Conservation (phyloP, 169 alveolate genomes). For the Eimeria acervulina region DNA sequence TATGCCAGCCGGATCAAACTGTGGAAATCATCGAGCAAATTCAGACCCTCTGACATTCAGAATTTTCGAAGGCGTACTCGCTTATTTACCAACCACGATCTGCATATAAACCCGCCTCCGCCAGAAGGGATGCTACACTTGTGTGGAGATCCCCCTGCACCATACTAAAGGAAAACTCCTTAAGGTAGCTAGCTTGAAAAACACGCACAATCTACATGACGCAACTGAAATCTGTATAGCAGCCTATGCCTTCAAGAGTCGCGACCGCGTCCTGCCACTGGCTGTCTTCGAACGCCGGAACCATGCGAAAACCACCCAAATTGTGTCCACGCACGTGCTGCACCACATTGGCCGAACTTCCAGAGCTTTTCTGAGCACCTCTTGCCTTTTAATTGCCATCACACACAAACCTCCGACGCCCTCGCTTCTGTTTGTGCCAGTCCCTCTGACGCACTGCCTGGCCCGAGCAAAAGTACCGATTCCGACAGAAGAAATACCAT, state of each 20-base stretch:
- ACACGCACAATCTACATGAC: not conserved
- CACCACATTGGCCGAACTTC: not conserved
- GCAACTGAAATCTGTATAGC: not conserved
- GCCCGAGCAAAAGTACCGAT: not conserved
- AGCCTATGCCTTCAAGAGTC: not conserved
- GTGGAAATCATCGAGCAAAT: not conserved
- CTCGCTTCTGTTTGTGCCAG: not conserved
- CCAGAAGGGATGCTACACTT: too few species aligned
- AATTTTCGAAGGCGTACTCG: too few species aligned
- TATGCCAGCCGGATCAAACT: not conserved
- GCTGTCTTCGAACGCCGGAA: not conserved
- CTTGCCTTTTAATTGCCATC: too few species aligned
- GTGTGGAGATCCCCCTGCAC: too few species aligned
- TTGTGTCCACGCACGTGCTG: not conserved
- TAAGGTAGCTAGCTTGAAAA: not conserved
- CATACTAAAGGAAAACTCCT: too few species aligned
- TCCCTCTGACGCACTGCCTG: not conserved
- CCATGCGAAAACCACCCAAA: not conserved
- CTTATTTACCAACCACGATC: too few species aligned
- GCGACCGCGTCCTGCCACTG: not conserved
- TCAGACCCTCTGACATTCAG: too few species aligned
- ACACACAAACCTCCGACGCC: not conserved
- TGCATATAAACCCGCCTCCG: too few species aligned
- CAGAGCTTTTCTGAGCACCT: too few species aligned
- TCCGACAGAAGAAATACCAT: too few species aligned